These are phyloP conservation scores for Balakata baccata DNA, from an alignment of 345 rosid species.

Conservation along the genomic window DNA sequence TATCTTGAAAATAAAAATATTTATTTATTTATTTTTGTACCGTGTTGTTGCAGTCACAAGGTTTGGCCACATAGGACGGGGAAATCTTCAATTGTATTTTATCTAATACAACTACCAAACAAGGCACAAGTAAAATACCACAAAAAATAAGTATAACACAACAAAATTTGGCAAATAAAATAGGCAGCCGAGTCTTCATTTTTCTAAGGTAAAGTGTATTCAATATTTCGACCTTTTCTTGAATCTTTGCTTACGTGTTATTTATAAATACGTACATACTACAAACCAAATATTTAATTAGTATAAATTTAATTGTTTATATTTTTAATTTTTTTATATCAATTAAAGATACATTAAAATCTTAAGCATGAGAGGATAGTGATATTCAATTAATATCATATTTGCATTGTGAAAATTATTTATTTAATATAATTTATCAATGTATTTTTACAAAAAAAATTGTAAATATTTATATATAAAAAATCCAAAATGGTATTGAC, in stretches of 20 bases:
- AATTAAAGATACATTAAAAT: too few relatives aligned
- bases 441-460: too few relatives aligned
- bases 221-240: background rate
- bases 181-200: background rate
- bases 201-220: background rate
- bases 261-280: background rate
- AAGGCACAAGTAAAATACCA: background rate
- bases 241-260: background rate
- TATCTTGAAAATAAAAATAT: background rate
- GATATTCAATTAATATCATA: too few relatives aligned
- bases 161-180: background rate
- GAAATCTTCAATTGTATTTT: background rate
- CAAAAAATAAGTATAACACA: too few relatives aligned
- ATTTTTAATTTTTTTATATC: too few relatives aligned
- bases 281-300: background rate
- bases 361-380: too few relatives aligned
- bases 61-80: background rate
- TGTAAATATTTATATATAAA: too few relatives aligned
- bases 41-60: conserved; percentile 7
- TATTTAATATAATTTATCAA: too few relatives aligned
- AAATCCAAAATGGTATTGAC: too few relatives aligned
- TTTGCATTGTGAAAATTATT: too few relatives aligned
- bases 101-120: background rate
- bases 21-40: too few relatives aligned
- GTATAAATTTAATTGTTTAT: background rate